Percentiles rank a stretch among this genome's conserved stretches.
phyloP scores from a whole-genome alignment of 805 yeast species.

The Lipomyces starkeyi region DNA sequence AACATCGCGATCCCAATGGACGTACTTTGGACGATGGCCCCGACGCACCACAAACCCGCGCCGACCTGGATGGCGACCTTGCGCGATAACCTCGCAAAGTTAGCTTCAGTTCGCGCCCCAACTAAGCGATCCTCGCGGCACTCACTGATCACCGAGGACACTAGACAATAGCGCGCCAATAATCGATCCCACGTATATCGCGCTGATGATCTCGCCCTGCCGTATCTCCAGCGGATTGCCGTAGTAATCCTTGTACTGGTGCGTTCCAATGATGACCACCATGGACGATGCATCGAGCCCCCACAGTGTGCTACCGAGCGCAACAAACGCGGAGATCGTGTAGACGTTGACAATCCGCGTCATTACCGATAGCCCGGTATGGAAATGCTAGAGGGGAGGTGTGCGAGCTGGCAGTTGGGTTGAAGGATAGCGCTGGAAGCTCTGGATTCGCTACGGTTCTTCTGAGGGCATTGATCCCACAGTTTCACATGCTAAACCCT shows the following conservation, averaged over 20 bases:
- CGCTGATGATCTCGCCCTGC: conserved; percentile 69
- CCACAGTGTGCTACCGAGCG: conserved; percentile 62
- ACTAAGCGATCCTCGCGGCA: too few relatives aligned
- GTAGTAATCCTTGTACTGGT: conserved; percentile 55
- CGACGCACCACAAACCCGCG: conserved; percentile 26
- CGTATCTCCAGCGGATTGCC: conserved; percentile 55
- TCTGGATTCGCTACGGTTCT: too few relatives aligned
- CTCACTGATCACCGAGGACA: conserved; percentile 13
- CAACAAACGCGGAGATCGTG: conserved; percentile 45
- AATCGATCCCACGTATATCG: conserved; percentile 71
- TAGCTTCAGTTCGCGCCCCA: too few relatives aligned
- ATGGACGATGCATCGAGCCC: conserved; percentile 72
- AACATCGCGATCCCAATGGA: conserved; percentile 56
- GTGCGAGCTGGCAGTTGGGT: too few relatives aligned
- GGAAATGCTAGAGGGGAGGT: too few relatives aligned
- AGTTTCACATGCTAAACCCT: too few relatives aligned
- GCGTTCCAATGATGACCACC: conserved; percentile 59
- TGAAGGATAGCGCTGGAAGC: too few relatives aligned
- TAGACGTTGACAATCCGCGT: too few relatives aligned
- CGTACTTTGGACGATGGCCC: conserved; percentile 27
- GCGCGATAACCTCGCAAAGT: conserved; percentile 30
- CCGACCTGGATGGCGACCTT: conserved; percentile 26
- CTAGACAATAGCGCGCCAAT: conserved; percentile 63
- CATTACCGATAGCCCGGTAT: too few relatives aligned
- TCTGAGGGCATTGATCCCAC: too few relatives aligned